Conservation (phyloP, 2,329 filamentous ascomycete species). For the Septoria petroselini region DNA sequence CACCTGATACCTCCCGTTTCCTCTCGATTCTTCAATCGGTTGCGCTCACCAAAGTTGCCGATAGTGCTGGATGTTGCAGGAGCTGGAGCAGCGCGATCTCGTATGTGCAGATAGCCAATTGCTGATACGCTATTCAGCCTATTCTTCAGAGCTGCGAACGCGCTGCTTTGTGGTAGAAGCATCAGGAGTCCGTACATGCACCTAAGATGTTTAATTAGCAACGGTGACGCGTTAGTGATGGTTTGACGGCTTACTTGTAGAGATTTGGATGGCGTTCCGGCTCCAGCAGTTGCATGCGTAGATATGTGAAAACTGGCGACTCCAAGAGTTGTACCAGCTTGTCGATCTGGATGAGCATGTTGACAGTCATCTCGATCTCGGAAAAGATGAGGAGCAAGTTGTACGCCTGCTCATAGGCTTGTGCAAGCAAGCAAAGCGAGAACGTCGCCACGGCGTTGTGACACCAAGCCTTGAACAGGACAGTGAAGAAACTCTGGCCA, state of each 20-base stretch:
- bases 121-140: constrained; percentile 94
- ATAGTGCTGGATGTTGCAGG: constrained; percentile 36
- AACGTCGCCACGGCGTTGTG: constrained; percentile 98
- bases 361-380: constrained; percentile 97
- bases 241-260: constrained; percentile 51
- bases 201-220: too few species aligned
- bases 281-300: constrained; percentile 89
- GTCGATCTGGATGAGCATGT: constrained; percentile 97
- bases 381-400: constrained; percentile 96
- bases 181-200: constrained; percentile 96
- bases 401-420: constrained; percentile 97
- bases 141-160: constrained; percentile 95
- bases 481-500: constrained; percentile 91
- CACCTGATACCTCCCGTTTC: constrained; percentile 64
- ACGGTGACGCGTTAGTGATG: too few species aligned
- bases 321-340: constrained; percentile 96
- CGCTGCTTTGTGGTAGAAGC: constrained; percentile 96
- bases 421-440: constrained; percentile 88
- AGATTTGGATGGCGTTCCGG: constrained; percentile 92
- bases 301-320: constrained; percentile 95
- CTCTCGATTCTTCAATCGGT: constrained; percentile 76
- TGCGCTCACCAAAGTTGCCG: constrained; percentile 52
- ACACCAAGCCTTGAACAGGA: constrained; percentile 94
- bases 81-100: constrained; percentile 24
- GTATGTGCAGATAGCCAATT: constrained; percentile 88